phyloP scores from a whole-genome alignment of 2,329 filamentous ascomycete species.

The Colletotrichum sp. region DNA sequence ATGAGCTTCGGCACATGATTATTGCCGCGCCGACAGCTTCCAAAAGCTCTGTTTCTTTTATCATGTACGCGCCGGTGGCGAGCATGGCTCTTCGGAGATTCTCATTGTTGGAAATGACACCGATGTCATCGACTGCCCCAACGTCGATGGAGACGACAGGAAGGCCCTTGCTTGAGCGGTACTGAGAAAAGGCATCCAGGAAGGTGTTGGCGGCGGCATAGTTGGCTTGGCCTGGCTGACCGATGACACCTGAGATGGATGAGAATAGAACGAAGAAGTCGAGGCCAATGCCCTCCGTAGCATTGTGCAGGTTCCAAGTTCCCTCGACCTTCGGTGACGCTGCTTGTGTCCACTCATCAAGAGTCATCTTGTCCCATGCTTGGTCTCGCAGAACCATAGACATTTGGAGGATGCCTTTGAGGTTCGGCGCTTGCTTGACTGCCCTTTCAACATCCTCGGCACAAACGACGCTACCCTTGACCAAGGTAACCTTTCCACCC shows the following conservation, averaged over 20 bases:
- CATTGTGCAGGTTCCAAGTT: conserved; percentile 45
- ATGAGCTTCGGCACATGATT: background rate
- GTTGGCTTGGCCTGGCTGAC: conserved; percentile 39
- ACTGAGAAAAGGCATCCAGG: conserved; percentile 41
- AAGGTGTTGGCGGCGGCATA: conserved; percentile 46
- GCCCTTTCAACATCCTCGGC: conserved; percentile 29
- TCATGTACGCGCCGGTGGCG: conserved; percentile 1
- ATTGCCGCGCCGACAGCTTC: background rate
- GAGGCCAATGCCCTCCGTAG: conserved; percentile 16
- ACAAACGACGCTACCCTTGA: conserved; percentile 34
- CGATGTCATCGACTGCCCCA: conserved; percentile 38
- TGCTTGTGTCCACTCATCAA: conserved; percentile 37
- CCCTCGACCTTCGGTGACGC: conserved; percentile 44
- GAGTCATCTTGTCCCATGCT: conserved; percentile 37
- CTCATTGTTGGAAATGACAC: conserved; percentile 32
- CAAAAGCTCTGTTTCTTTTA: conserved; percentile 21
- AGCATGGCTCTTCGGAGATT: conserved; percentile 1
- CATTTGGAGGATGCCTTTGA: conserved; percentile 43
- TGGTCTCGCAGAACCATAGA: conserved; percentile 37
- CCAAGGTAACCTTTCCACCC: conserved; percentile 28
- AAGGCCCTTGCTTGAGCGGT: conserved; percentile 36
- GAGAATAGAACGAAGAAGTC: conserved; percentile 42
- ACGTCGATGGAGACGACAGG: conserved; percentile 44
- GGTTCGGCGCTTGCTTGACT: conserved; percentile 25
- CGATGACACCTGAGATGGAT: conserved; percentile 37